Base-by-base conservation (phyloP, 2,329 filamentous ascomycete species). In the Exophiala xenobiotica region DNA sequence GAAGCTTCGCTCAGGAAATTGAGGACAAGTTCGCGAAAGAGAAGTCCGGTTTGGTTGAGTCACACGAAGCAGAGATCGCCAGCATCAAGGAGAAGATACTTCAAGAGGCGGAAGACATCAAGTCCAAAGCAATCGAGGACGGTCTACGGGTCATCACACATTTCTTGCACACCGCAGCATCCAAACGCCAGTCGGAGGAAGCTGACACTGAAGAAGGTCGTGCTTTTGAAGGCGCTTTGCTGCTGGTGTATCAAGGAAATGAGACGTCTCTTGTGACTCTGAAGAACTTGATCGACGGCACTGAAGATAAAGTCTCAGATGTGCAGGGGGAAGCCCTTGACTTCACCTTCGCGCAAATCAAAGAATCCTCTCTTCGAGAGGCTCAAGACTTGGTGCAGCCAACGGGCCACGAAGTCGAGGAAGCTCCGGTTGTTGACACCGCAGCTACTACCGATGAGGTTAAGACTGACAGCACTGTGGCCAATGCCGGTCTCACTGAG, bases 181-280 rank as follows among this genome's bases (percentile, higher is more conserved):
- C 78, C 43, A 78, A 81, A 67, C 76, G 82, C 58, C 78, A 78
- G 51, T 70, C 74, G 33, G 79, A 81, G 44, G 80, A 84, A 54
- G 77, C 80, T 43, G 75, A 78, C 47, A 76, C 77, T 2, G 73
- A 76, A 12, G 79, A 84, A 61, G 79, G 73, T 59, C 79, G 76
- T 63, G 82, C 81, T 12, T 85, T 85, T 55, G 82, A 86, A 68
- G 82, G 81, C 53, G 80, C 79, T 8, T 67, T 86, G 50, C 73
- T 82, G 53, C 74, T 82, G 61, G 79, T 85, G 24, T 86, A 86
- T 59, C 81, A 80, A 56, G 82, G 82, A 33, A 80, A 82, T 52
- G 70, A 76, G 37, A 72, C 76, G 57, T 81, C 82, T 24, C 80
- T 86, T 9, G 71, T 72, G 23, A 77, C 80, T 2, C 79, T 82